phyloP scores from a whole-genome alignment of 768 basidiomycete species.

The Psilocybe azurescens region DNA sequence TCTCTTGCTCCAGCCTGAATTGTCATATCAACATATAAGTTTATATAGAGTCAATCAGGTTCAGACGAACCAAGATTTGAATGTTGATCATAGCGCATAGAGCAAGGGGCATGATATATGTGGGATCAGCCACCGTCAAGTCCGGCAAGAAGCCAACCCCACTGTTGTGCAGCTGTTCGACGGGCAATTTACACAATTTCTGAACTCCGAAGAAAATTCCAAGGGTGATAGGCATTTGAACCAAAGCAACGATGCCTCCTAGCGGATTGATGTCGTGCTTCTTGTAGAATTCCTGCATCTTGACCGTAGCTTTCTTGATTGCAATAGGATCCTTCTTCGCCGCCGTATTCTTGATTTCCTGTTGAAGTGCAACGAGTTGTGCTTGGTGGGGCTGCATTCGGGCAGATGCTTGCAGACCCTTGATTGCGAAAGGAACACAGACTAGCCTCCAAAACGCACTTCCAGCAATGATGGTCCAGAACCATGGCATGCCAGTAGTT shows the following conservation, averaged over 20 bases:
- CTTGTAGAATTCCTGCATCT: constrained; percentile 60
- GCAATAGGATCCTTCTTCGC: constrained; percentile 44
- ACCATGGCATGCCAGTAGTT: constrained; percentile 77
- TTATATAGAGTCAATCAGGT: background rate
- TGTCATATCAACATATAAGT: constrained; percentile 2
- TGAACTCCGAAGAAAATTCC: constrained; percentile 85
- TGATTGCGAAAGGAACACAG: constrained; percentile 66
- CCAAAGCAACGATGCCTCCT: constrained; percentile 53
- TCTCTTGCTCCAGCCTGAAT: constrained; percentile 53
- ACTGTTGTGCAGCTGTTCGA: constrained; percentile 77
- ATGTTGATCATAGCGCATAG: constrained; percentile 64
- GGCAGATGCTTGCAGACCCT: constrained; percentile 60
- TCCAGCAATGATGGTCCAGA: constrained; percentile 76
- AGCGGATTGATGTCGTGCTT: constrained; percentile 68
- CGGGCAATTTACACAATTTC: constrained; percentile 69
- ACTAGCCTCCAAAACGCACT: constrained; percentile 64
- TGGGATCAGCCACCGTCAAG: constrained; percentile 80
- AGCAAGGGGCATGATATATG: constrained; percentile 69
- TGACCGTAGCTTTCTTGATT: constrained; percentile 57
- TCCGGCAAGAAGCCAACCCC: constrained; percentile 79
- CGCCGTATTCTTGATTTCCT: constrained; percentile 44
- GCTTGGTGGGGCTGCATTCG: constrained; percentile 64
- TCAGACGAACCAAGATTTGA: constrained; percentile 66
- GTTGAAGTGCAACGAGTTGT: constrained; percentile 52
- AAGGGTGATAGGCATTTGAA: constrained; percentile 80